A percentile compares a stretch with the other conserved stretches of the same genome.
Evolutionary conservation across 2,329 filamentous ascomycete species (phyloP).

Genomic region (Seiridium unicorne): DNA sequence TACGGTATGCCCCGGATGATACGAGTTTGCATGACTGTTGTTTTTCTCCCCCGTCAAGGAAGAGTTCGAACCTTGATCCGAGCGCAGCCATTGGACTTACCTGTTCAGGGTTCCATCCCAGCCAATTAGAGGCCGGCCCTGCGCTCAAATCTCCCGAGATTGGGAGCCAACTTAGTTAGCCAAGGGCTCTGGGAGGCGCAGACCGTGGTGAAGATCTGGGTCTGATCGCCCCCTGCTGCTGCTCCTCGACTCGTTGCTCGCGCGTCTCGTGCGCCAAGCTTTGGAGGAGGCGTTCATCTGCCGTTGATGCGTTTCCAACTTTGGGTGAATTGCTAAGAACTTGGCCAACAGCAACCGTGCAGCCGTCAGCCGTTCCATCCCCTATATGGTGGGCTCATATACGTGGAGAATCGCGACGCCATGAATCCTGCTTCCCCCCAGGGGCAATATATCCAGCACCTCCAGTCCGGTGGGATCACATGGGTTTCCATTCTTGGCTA

Average conservation of each 20-base stretch:
- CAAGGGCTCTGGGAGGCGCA: slow-evolving; percentile 15
- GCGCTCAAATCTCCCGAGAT: slow-evolving; percentile 18
- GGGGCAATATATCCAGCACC: too few species aligned
- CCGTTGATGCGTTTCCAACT: background rate
- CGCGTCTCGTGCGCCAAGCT: background rate
- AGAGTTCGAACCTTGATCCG: background rate
- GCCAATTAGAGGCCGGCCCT: slow-evolving; percentile 7
- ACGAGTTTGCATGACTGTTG: too few species aligned
- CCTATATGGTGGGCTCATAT: too few species aligned
- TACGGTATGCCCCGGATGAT: too few species aligned
- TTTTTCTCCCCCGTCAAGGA: too few species aligned
- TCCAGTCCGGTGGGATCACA: too few species aligned
- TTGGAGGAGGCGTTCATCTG: background rate
- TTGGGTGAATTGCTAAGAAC: background rate
- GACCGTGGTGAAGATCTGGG: slow-evolving; percentile 15
- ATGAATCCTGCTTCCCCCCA: too few species aligned
- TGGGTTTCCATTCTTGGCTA: too few species aligned
- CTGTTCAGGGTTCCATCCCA: slow-evolving; percentile 11
- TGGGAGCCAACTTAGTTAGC: slow-evolving; percentile 14
- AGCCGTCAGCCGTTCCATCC: background rate
- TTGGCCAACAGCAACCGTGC: background rate
- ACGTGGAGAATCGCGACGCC: too few species aligned
- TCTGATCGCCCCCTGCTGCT: slow-evolving; percentile 6
- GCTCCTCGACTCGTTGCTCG: background rate
- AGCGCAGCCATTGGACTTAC: slow-evolving; percentile 14